A percentile compares a stretch with the other conserved stretches of the same genome.
phyloP scores from a whole-genome alignment of 495 filamentous ascomycete species.

The Filosporella fistucella region DNA sequence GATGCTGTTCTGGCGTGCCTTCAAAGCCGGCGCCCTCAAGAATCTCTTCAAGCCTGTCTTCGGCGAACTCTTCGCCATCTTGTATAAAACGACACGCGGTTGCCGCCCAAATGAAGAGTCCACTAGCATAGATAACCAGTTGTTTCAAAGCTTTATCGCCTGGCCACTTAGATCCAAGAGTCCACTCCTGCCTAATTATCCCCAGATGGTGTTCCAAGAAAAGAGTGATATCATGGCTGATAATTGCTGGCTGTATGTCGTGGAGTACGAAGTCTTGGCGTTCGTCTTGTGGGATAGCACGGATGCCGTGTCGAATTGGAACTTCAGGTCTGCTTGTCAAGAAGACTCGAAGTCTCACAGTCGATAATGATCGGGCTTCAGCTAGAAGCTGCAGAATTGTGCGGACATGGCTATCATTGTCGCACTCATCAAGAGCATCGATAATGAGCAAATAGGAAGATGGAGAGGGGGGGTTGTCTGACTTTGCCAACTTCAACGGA shows the following conservation, averaged over 20 bases:
- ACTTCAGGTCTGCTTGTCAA: constrained; percentile 30
- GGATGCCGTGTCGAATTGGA: constrained; percentile 15
- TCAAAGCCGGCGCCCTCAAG: constrained; percentile 1
- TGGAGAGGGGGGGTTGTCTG: not conserved
- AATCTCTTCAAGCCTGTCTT: constrained; percentile 7
- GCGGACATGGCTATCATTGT: constrained; percentile 16
- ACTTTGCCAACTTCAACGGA: not conserved
- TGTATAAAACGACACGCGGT: constrained; percentile 3
- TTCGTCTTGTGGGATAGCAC: not conserved
- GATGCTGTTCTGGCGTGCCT: constrained; percentile 4
- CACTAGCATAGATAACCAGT: constrained; percentile 3
- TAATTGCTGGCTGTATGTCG: not conserved
- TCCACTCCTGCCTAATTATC: constrained; percentile 4
- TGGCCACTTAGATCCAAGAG: constrained; percentile 2
- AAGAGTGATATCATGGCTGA: constrained; percentile 2
- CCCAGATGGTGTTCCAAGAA: constrained; percentile 2
- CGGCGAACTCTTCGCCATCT: constrained; percentile 11
- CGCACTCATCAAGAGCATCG: constrained; percentile 24
- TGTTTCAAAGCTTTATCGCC: not conserved
- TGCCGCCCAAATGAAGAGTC: constrained; percentile 7
- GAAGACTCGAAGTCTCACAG: constrained; percentile 13
- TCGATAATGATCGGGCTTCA: constrained; percentile 16
- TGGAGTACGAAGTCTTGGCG: constrained; percentile 11
- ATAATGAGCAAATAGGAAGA: constrained; percentile 12
- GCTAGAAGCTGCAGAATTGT: constrained; percentile 21